Base-by-base conservation (phyloP, 306 rosid species). In the Begonia loranthoides region DNA sequence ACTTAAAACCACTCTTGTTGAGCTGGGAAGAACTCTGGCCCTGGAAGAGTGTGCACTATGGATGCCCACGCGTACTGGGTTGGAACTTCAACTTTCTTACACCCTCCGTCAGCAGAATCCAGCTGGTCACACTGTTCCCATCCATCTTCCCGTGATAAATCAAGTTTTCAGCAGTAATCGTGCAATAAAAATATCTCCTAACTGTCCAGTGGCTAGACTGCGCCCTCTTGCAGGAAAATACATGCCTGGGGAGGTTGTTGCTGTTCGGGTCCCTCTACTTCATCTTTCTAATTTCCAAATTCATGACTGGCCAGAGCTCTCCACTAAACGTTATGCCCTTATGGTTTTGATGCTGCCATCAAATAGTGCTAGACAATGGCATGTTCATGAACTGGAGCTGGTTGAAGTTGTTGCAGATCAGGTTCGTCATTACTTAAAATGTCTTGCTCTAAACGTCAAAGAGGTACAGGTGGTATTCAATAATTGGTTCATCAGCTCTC, bases 391-490 rank as follows among this genome's bases (percentile, higher is more conserved):
- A 75, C 62, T 86, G 57, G 99, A 86, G 80, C 76, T 90, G 70
- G 99, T 90, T 67, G 96, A 90, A 76, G 99, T 90, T 41, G 99
- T 90, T 63, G 94, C 99, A 12, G 99, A 90, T 68, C 99, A 86
- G 94, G 95, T 86, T 56, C 49, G 54, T 12, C 49, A n/a, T 57
- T 16, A 2, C 61, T 60, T 41, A n/a, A n/a, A n/a, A 12, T 15
- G 39, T 55, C 16, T 66, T 49, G 53, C 68, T 52, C 43, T 54
- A 36, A 19, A 12, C 15, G 2, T 12, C 10, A 28, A 13, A 13
- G 38, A 24, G 36, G 1, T 12, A 1, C 14, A 3, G 13, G 9
- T 19, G 15, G 62, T 5, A 48, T 16, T 48, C 36, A 24, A 10
- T 10, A 39, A 22, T 34, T 11, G 12, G 17, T 11, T 33, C 9